A percentile compares a stretch with the other conserved stretches of the same genome.
Evolutionary conservation across 2,329 filamentous ascomycete genomes (phyloP).

Genomic region (Bipolaris bicolor): DNA sequence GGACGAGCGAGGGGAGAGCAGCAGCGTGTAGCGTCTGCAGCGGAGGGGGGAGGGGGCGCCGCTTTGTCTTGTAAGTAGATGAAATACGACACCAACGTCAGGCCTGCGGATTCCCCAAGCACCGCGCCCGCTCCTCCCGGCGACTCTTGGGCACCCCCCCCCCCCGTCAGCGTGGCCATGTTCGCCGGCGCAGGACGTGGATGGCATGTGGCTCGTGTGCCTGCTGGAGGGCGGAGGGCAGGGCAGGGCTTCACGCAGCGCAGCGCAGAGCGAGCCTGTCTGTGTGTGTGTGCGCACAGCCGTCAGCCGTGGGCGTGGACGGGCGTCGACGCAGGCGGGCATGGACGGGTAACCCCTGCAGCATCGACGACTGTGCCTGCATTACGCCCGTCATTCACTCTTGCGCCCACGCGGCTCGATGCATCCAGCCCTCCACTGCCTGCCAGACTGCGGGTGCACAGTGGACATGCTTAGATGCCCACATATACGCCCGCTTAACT

Average conservation of each 20-base stretch:
- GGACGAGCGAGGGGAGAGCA: background rate
- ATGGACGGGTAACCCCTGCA: slow-evolving; percentile 4
- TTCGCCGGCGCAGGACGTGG: slow-evolving; percentile 4
- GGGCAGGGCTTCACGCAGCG: too few relatives aligned
- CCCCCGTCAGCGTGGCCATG: slow-evolving; percentile 1
- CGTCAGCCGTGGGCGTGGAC: background rate
- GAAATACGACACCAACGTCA: slow-evolving; percentile 5
- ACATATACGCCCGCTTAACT: background rate
- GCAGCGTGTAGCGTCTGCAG: background rate
- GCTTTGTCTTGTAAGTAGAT: slow-evolving; percentile 19
- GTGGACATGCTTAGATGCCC: background rate
- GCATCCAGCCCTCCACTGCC: too few relatives aligned
- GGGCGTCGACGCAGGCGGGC: background rate
- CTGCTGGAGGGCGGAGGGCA: too few relatives aligned
- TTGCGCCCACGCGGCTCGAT: background rate
- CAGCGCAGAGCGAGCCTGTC: background rate
- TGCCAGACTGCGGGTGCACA: too few relatives aligned
- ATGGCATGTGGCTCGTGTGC: slow-evolving; percentile 6
- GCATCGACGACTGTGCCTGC: slow-evolving; percentile 7
- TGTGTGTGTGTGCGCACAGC: background rate
- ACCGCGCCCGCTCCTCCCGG: slow-evolving; percentile 3
- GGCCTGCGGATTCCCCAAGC: background rate
- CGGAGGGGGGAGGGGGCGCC: background rate
- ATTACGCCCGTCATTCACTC: slow-evolving; percentile 2
- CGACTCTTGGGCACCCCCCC: slow-evolving; percentile 7